phyloP scores from a whole-genome alignment of 352 stramenopile genomes.

The Globisporangium canariense region DNA sequence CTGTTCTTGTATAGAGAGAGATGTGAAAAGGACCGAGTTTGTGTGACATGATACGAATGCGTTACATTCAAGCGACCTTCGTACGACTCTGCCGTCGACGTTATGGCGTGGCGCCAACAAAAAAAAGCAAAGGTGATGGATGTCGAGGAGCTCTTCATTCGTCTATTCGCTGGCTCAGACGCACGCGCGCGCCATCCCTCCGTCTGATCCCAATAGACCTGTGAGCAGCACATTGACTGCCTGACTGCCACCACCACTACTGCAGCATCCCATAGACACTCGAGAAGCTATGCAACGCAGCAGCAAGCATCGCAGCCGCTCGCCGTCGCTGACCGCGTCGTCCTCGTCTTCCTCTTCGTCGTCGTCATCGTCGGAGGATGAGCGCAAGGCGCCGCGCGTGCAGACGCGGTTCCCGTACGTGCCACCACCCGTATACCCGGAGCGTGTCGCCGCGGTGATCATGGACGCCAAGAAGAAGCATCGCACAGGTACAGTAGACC shows the following conservation, averaged over 20 bases:
- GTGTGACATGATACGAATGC: too few relatives aligned
- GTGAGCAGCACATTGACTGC: too few relatives aligned
- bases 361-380: constrained; percentile 36
- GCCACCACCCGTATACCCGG: constrained; percentile 35
- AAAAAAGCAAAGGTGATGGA: not conserved
- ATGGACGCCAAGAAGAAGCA: constrained; percentile 67
- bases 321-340: constrained; percentile 44
- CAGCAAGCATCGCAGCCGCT: constrained; percentile 30
- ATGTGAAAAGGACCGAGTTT: too few relatives aligned
- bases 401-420: constrained; percentile 51
- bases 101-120: too few relatives aligned
- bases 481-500: constrained; percentile 45
- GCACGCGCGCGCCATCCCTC: not conserved
- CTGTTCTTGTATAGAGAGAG: constrained; percentile 19
- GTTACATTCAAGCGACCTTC: not conserved
- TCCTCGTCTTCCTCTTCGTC: constrained; percentile 35
- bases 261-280: too few relatives aligned
- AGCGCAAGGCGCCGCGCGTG: constrained; percentile 11
- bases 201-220: not conserved
- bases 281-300: constrained; percentile 21
- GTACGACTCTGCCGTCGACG: too few relatives aligned
- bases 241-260: too few relatives aligned
- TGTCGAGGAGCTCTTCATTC: not conserved
- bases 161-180: not conserved
- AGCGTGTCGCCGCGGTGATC: constrained; percentile 47